phyloP scores from a whole-genome alignment of 2,329 filamentous ascomycete species.

The Seiridium cupressi region DNA sequence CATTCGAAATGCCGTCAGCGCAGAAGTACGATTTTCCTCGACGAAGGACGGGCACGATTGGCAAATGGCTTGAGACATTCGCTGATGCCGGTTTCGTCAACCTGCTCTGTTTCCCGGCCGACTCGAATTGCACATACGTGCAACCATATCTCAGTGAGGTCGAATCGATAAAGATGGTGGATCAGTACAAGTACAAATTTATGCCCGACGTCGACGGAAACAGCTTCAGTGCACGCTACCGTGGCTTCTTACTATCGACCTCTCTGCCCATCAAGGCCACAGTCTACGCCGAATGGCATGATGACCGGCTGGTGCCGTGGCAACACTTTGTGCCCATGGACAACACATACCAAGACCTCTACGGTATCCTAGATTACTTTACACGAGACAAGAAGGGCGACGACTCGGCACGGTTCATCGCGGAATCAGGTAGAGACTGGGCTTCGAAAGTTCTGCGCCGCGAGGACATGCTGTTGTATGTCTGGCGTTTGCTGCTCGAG shows the following conservation, averaged over 20 bases:
- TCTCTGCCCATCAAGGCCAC: slow-evolving; percentile 60
- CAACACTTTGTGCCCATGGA: slow-evolving; percentile 63
- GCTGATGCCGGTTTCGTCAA: slow-evolving; percentile 26
- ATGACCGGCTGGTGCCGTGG: slow-evolving; percentile 59
- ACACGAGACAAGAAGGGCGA: slow-evolving; percentile 40
- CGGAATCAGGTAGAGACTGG: slow-evolving; percentile 50
- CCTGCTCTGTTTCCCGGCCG: slow-evolving; percentile 25
- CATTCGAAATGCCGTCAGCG: slow-evolving; percentile 45
- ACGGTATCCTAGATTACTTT: slow-evolving; percentile 57
- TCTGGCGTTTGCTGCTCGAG: slow-evolving; percentile 47
- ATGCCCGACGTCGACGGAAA: slow-evolving; percentile 61
- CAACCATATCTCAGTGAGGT: slow-evolving; percentile 19
- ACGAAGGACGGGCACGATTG: slow-evolving; percentile 23
- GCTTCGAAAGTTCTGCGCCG: slow-evolving; percentile 48
- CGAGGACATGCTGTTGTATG: slow-evolving; percentile 57
- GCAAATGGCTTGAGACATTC: slow-evolving; percentile 22
- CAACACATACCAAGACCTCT: slow-evolving; percentile 56
- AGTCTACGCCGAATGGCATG: slow-evolving; percentile 64
- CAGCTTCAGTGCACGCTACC: slow-evolving; percentile 48
- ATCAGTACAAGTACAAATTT: slow-evolving; percentile 48
- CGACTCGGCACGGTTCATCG: slow-evolving; percentile 46
- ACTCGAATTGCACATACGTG: slow-evolving; percentile 20
- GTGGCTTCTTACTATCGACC: slow-evolving; percentile 52
- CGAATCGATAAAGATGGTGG: slow-evolving; percentile 24
- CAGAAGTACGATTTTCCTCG: slow-evolving; percentile 41